phyloP scores from a whole-genome alignment of 2,329 filamentous ascomycete species.

The Teratosphaeria gauchensis region DNA sequence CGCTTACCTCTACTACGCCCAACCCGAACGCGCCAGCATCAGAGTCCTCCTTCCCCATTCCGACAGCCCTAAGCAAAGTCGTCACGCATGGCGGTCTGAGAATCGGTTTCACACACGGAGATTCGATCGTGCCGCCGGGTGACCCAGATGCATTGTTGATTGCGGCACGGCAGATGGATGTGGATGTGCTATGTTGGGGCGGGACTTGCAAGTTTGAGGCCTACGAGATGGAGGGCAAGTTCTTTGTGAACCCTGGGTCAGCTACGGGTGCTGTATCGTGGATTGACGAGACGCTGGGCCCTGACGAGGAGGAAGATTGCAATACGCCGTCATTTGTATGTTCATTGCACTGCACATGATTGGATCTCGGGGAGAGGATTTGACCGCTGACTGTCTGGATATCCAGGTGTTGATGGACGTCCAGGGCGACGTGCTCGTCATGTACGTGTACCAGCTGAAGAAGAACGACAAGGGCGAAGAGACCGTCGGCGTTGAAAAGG shows the following conservation, averaged over 20 bases:
- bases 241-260: conserved; percentile 61
- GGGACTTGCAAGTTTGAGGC: conserved; percentile 62
- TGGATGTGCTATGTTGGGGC: conserved; percentile 60
- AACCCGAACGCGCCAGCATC: conserved; percentile 1
- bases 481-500: conserved; percentile 47
- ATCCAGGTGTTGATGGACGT: conserved; percentile 96
- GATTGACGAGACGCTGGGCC: conserved; percentile 30
- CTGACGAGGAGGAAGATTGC: background rate
- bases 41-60: conserved; percentile 21
- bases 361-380: background rate
- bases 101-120: conserved; percentile 62
- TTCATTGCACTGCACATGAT: background rate
- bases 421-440: conserved; percentile 87
- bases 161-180: conserved; percentile 61
- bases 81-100: conserved; percentile 59
- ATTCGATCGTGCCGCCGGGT: conserved; percentile 60
- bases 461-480: conserved; percentile 44
- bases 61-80: conserved; percentile 53
- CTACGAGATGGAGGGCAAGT: conserved; percentile 62
- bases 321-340: background rate
- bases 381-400: background rate
- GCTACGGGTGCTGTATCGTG: conserved; percentile 57
- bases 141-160: conserved; percentile 59
- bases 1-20: conserved; percentile 43
- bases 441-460: conserved; percentile 73